Evolutionary conservation across 1,284 basidiomycete species (phyloP).

Genomic region (Cryptococcus sp.): DNA sequence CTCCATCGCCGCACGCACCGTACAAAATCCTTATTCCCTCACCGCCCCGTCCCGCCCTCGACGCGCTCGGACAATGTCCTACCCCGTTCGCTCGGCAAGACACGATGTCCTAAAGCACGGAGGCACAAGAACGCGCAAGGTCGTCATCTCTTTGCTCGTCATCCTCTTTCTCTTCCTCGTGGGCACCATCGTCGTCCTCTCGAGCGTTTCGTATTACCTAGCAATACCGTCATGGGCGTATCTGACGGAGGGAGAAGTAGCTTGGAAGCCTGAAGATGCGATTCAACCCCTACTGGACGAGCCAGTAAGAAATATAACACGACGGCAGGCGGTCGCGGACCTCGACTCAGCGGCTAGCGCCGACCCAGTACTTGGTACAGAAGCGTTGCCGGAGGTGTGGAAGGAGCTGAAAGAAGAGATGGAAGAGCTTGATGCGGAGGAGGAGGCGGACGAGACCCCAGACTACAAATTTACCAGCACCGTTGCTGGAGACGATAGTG

Average conservation of each 20-base stretch:
- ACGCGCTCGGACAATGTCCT: constrained; percentile 18
- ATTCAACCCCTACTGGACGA: constrained; percentile 22
- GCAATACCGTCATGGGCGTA: constrained; percentile 76
- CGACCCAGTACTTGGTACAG: constrained; percentile 12
- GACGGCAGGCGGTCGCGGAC: constrained; percentile 7
- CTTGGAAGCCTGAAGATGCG: constrained; percentile 55
- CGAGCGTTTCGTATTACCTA: constrained; percentile 86
- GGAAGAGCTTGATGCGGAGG: constrained; percentile 22
- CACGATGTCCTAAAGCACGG: neutral
- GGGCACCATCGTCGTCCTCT: constrained; percentile 89
- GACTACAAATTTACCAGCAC: neutral
- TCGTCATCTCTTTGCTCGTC: constrained; percentile 68
- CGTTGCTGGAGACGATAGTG: constrained; percentile 7
- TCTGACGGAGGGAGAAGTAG: constrained; percentile 75
- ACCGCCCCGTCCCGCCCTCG: neutral
- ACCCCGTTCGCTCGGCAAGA: constrained; percentile 1
- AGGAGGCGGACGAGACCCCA: constrained; percentile 13
- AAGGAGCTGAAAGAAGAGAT: constrained; percentile 24
- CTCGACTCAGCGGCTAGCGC: neutral
- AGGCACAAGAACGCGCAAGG: constrained; percentile 20
- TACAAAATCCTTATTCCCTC: neutral
- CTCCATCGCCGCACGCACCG: constrained; percentile 7
- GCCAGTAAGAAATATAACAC: constrained; percentile 10
- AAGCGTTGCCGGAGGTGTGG: constrained; percentile 19
- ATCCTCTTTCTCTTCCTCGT: constrained; percentile 81